A percentile compares a stretch with the other conserved stretches of the same genome.
phyloP scores from a whole-genome alignment of 1,284 basidiomycete genomes.

The Ustilago hordei region DNA sequence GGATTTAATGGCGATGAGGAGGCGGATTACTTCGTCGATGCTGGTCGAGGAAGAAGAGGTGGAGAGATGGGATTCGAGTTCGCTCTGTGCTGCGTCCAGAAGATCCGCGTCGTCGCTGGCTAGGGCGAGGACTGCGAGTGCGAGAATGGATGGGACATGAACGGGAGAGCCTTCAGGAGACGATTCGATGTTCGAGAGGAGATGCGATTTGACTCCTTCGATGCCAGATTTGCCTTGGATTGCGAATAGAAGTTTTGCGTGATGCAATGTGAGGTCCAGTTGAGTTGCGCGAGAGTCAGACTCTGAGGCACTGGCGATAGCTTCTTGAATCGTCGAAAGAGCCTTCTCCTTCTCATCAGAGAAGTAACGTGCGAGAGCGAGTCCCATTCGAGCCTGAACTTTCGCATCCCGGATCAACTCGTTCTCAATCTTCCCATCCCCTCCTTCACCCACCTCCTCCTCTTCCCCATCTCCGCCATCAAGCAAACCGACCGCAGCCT shows the following conservation, averaged over 20 bases:
- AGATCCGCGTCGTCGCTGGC: conserved; percentile 81
- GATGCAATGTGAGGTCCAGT: conserved; percentile 23
- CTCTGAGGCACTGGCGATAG: conserved; percentile 10
- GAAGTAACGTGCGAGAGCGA: conserved; percentile 34
- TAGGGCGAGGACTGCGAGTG: conserved; percentile 86
- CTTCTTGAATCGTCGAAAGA: conserved; percentile 16
- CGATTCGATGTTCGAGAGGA: conserved; percentile 26
- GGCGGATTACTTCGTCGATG: conserved; percentile 17
- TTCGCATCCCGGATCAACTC: conserved; percentile 12
- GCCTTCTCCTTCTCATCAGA: conserved; percentile 16
- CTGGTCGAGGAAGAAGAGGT: neutral
- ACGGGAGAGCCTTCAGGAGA: neutral
- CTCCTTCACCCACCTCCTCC: conserved; percentile 8
- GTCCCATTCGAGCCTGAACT: conserved; percentile 27
- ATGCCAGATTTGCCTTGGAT: conserved; percentile 1
- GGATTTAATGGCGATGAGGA: conserved; percentile 24
- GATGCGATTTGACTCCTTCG: conserved; percentile 25
- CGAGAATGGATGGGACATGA: conserved; percentile 82
- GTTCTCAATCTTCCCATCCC: conserved; percentile 12
- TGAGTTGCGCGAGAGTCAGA: neutral
- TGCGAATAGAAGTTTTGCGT: conserved; percentile 29
- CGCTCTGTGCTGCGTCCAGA: conserved; percentile 86
- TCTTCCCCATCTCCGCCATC: conserved; percentile 71
- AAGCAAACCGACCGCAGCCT: conserved; percentile 80
- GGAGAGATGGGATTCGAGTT: conserved; percentile 72